Evolutionary conservation across 176 grass and related monocot species (phyloP), one percentile per base, ranked within the genome.

Genomic region (Aegilops bicornis): DNA sequence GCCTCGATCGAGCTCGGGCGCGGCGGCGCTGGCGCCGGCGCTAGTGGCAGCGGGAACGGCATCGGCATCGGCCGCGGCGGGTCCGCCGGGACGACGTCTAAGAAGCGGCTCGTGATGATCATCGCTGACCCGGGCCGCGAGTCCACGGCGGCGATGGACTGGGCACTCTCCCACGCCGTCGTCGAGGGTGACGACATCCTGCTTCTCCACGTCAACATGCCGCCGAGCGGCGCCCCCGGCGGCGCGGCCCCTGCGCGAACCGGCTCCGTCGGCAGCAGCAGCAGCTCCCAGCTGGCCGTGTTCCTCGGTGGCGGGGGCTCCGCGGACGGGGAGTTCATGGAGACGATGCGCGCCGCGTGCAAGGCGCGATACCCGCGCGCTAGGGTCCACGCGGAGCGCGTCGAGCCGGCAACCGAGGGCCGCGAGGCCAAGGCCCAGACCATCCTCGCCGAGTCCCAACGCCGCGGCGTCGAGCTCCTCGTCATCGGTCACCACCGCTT

Each of bases 201-300:
- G 72, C 91, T 98, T 63, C 88, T 98, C 67, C 96, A 98, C 74
- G 89, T 95, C 19, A 91, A 95, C 87, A 87, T 89, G 82, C 64
- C 88, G 14, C 16, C 82, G 3, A 85, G 22, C 54, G 50, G 67
- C 9, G 82, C 84, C 76, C 71, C 78, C 10, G 85, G 89, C 10
- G 81, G 86, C 20, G 16, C 78, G 15, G 50, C 23, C 10, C 88
- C 83, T 5, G 84, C 80, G 2, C 82, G 84, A 25, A 35, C 77
- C 7, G 76, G 73, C 5, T 83, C 81, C 9, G 64, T 50, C 19
- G 83, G 77, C 25, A 48, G 75, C 72, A 2, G 19, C 60, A 45
- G 64, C 7, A 15, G 73, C 13, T 90, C 91, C 58, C 81, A 89
- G 8, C 59, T 87, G 31, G 76, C 88, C 9, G 77, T 62, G 24